These are phyloP conservation scores for Nyssa sinensis DNA, from an alignment of 148 eudicot genomes.

Conservation along the genomic window DNA sequence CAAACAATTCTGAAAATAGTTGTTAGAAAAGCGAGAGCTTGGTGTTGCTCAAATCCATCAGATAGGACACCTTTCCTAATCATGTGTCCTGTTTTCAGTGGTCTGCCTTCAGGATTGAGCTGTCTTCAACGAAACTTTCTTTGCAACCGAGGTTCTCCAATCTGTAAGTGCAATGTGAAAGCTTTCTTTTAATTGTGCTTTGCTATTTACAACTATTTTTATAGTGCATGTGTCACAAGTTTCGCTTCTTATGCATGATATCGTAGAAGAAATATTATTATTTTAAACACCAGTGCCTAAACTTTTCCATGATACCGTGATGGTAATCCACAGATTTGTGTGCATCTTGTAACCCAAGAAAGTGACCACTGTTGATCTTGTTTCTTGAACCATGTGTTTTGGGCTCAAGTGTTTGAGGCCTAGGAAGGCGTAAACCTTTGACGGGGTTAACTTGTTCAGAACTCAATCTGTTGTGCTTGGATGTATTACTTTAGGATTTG, in stretches of 20 bases:
- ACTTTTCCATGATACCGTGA: too few species aligned
- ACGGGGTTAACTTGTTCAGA: not conserved
- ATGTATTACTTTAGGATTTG: not conserved
- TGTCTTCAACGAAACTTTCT: slow-evolving; percentile 47
- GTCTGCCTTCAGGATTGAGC: slow-evolving; percentile 35
- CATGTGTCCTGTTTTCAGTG: slow-evolving; percentile 20
- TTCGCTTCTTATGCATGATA: too few species aligned
- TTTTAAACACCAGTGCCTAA: too few species aligned
- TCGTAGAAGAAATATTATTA: too few species aligned
- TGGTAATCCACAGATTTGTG: too few species aligned
- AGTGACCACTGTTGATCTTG: not conserved
- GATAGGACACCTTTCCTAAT: not conserved
- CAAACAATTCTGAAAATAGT: too few species aligned
- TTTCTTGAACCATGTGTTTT: not conserved
- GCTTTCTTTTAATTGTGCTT: not conserved
- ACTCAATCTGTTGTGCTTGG: not conserved
- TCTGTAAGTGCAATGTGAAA: slow-evolving; percentile 30
- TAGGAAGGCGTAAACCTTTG: not conserved
- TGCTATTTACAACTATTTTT: too few species aligned
- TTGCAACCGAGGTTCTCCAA: slow-evolving; percentile 37
- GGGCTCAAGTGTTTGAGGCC: not conserved
- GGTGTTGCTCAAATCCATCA: not conserved
- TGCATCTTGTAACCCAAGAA: too few species aligned
- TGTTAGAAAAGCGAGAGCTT: too few species aligned
- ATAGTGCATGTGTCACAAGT: too few species aligned